These are phyloP conservation scores for Rhodosporidiobolus sp. DNA, from an alignment of 768 basidiomycete genomes.

Conservation along the genomic window DNA sequence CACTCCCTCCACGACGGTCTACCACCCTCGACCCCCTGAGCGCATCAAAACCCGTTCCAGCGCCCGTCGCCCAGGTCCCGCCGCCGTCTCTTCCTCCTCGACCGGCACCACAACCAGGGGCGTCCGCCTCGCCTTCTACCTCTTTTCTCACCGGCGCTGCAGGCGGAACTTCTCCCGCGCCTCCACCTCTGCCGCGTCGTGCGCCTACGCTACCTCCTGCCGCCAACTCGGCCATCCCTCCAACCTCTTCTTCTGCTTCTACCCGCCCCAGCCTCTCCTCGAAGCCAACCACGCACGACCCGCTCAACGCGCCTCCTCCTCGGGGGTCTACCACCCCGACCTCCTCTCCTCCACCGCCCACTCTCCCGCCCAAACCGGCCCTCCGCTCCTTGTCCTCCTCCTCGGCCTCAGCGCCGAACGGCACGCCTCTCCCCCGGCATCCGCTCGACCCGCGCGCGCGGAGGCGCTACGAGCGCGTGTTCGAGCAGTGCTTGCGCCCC, in stretches of 20 bases:
- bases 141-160: too few species aligned
- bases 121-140: too few species aligned
- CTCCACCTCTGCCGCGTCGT: too few species aligned
- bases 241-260: not conserved
- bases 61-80: too few species aligned
- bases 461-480: slow-evolving; percentile 20
- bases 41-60: not conserved
- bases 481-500: not conserved
- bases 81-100: not conserved
- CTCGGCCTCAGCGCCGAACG: not conserved
- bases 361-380: not conserved
- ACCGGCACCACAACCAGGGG: not conserved
- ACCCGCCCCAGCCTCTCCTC: not conserved
- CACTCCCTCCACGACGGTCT: not conserved
- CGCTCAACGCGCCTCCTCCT: not conserved
- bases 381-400: not conserved
- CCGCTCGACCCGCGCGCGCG: slow-evolving; percentile 24
- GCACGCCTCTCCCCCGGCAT: not conserved
- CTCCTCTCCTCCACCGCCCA: not conserved
- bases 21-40: too few species aligned
- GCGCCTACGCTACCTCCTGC: not conserved
- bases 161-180: too few species aligned
- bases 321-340: not conserved
- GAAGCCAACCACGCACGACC: slow-evolving; percentile 11
- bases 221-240: not conserved